Evolutionary conservation across 495 filamentous ascomycete species (phyloP), one percentile per base, ranked within the genome.

Genomic region (Neohortaea acidophila): DNA sequence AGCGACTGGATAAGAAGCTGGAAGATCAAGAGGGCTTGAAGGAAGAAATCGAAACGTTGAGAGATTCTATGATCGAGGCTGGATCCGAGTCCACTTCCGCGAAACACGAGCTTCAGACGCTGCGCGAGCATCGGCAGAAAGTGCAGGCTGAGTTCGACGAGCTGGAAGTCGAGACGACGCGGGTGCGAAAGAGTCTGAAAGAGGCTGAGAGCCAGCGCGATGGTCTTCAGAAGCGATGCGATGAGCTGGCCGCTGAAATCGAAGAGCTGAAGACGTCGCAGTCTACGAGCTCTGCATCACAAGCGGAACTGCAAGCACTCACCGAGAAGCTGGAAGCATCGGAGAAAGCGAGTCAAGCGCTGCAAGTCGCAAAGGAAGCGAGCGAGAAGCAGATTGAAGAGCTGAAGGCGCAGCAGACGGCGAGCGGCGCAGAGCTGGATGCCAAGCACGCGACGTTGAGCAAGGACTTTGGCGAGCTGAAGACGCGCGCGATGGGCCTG

Each of bases 21-120:
- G 80, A 77, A 55, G 71, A 77, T 14, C 72, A 84, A 41, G 84
- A 89, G n/a, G 77, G 75, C 11, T 58, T 93, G 22, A 68, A 68
- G 30, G 87, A 93, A 47, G 83, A 94, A 55, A 78, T 91, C 39
- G 87, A 92, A 53, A 71, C 68, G 11, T 63, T 94, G 38, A 73
- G 74, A 25, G 83, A 94, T 28, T 77, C 81, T 36, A 59, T 94
- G 6, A 55, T 84, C 38, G 66, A 72, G 21, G 59, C 89, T 24
- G 84, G 84, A 13, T 69, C 79, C 34, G 80, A 89, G 33, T 75
- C 85, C 52, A 84, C 91, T 8, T 75, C 81, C 47, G 77, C 78
- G 3, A 89, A 85, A 55, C 73, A 89, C 39, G 70, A 69, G 55
- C 70, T 89, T 43, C 86, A 82, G 53, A 64, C 68, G 44, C 65